These are phyloP conservation scores for Trichoderma arundinaceum DNA, from an alignment of 2,329 filamentous ascomycete species.

Conservation along the genomic window DNA sequence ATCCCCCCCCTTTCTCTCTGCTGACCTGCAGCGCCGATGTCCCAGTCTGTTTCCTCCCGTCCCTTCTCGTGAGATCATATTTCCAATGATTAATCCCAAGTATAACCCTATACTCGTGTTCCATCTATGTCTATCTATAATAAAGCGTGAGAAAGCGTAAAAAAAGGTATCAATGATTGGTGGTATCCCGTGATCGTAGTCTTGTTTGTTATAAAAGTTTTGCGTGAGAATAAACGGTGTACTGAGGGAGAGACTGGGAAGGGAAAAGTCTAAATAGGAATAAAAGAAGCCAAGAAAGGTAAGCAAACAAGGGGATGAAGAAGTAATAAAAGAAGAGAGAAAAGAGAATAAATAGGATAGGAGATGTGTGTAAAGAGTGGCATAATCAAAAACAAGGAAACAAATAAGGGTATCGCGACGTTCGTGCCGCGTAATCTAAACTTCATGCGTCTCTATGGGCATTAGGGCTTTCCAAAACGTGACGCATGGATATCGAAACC, in stretches of 20 bases:
- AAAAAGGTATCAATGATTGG: conserved; percentile 28
- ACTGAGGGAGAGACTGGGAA: conserved; percentile 28
- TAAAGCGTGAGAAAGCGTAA: conserved; percentile 28
- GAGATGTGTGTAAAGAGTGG: conserved; percentile 25
- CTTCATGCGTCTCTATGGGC: conserved; percentile 29
- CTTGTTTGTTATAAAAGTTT: conserved; percentile 4
- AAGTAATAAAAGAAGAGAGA: neutral
- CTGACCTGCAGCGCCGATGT: conserved; percentile 23
- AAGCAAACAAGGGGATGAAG: neutral
- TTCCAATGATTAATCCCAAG: conserved; percentile 22
- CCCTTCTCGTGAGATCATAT: conserved; percentile 25
- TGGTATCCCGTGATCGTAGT: conserved; percentile 23
- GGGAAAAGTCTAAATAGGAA: conserved; percentile 19
- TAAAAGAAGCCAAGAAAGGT: conserved; percentile 16
- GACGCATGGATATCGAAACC: conserved; percentile 28
- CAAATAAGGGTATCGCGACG: conserved; percentile 19
- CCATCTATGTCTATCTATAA: conserved; percentile 30
- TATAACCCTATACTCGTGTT: conserved; percentile 17
- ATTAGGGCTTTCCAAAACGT: conserved; percentile 25
- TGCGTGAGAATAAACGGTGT: conserved; percentile 16
- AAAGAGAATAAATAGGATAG: conserved; percentile 7
- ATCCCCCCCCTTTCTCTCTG: conserved; percentile 18
- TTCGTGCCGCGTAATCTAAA: conserved; percentile 26
- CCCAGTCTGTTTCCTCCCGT: conserved; percentile 18
- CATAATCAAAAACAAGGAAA: conserved; percentile 1